These are phyloP conservation scores for Lotmaria passim DNA, from an alignment of 208 protist species.

Conservation along the genomic window DNA sequence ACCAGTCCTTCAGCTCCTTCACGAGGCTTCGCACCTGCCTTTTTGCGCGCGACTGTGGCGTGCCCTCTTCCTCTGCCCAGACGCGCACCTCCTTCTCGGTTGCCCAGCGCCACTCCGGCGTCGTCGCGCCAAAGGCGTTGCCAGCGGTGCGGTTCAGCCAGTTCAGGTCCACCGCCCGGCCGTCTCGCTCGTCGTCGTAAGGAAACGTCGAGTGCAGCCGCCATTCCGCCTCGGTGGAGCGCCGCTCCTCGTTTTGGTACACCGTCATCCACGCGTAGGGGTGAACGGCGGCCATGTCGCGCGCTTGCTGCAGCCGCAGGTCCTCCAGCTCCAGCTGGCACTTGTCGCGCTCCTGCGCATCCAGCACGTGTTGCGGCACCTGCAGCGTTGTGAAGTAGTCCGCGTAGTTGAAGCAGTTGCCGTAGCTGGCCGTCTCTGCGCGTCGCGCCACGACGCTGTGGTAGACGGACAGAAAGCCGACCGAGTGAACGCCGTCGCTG, in stretches of 20 bases:
- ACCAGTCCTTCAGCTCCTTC: constrained; percentile 59
- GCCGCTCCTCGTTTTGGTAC: constrained; percentile 64
- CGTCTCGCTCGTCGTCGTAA: constrained; percentile 50
- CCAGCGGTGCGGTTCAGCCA: constrained; percentile 39
- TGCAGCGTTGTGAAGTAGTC: constrained; percentile 47
- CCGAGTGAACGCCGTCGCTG: constrained; percentile 39
- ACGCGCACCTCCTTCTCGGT: constrained; percentile 8
- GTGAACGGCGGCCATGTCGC: constrained; percentile 37
- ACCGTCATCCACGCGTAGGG: constrained; percentile 41
- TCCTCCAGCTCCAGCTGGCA: constrained; percentile 70
- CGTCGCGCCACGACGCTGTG: constrained; percentile 20
- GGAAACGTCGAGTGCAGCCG: constrained; percentile 60
- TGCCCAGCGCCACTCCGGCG: constrained; percentile 61
- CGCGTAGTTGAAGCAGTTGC: constrained; percentile 46
- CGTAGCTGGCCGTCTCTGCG: constrained; percentile 9
- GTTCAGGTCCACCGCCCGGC: constrained; percentile 49
- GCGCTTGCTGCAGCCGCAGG: constrained; percentile 46
- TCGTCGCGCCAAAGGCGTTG: constrained; percentile 5
- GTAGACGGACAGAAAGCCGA: constrained; percentile 48
- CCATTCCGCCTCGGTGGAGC: constrained; percentile 35
- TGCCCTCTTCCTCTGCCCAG: constrained; percentile 6
- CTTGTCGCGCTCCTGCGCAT: constrained; percentile 68
- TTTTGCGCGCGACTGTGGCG: background rate
- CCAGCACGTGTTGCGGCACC: constrained; percentile 55
- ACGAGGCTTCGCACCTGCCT: constrained; percentile 34